Evolutionary conservation across 1,139 yeast genomes (phyloP), one percentile per base, ranked within the genome.

Genomic region (Protomyces gravidus): DNA sequence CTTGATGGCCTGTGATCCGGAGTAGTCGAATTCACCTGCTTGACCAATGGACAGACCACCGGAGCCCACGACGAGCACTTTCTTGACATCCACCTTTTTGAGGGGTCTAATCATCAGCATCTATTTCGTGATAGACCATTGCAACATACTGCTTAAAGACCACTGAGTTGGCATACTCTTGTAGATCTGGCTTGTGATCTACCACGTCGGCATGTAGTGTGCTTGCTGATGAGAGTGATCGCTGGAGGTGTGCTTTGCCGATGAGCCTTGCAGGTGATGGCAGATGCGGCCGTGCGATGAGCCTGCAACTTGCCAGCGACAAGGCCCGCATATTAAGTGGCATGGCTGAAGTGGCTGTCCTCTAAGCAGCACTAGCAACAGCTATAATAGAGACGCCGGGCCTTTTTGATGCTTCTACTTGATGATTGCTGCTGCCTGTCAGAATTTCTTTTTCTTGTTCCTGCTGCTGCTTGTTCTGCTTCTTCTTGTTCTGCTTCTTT

Each of bases 21-120:
- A 88, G 75, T 92, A 92, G 73, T 92, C 99, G 68, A 92, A 92
- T 75, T 92, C 99, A 68, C 99, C 99, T 50, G 99, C 99, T 75
- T 92, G 99, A 61, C 99, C 99, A 71, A 92, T 92, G 59, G 96
- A 87, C 63, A 92, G 79, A 50, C 98, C 99, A 70, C 99, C 99
- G 3, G 97, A 90, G 23, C 98, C 98, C 70, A 92, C 86, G 62
- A 92, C 89, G 65, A 92, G 80, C 21, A 92, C 97, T 68, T 89
- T 88, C 63, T 84, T 79, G 53, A 89, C 96, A 66, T 90, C 95
- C 50, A 89, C 53, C 30, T 55, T 55, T 25, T 46, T 53, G 40
- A 45, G 27, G 15, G 58, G 51, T 11, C 51, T 32, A 19, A 46
- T 45, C 11, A 15, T 17, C 3, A 23, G 11, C 17, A 15, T 2